phyloP scores from a whole-genome alignment of 2,329 filamentous ascomycete species.

The Lecanicillium sp. region DNA sequence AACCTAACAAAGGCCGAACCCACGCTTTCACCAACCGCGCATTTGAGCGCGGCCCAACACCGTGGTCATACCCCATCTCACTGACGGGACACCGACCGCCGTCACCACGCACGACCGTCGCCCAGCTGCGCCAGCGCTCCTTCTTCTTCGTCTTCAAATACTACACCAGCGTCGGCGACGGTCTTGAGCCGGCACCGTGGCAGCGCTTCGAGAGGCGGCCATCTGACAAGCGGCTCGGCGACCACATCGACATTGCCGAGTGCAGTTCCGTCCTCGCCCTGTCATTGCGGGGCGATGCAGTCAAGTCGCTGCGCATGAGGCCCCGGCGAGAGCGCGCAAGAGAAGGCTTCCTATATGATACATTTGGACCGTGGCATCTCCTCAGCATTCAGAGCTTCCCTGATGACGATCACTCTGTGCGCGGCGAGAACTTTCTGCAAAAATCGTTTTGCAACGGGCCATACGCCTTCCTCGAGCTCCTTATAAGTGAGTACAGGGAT shows the following conservation, averaged over 20 bases:
- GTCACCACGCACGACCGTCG: constrained; percentile 23
- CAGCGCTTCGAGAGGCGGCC: constrained; percentile 46
- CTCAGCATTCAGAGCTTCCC: constrained; percentile 51
- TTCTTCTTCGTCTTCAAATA: constrained; percentile 61
- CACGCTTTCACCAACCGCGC: constrained; percentile 42
- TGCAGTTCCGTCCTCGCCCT: constrained; percentile 54
- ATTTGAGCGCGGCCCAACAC: constrained; percentile 24
- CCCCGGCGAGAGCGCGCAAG: constrained; percentile 38
- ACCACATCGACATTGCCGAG: constrained; percentile 52
- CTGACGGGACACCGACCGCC: neutral
- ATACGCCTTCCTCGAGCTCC: constrained; percentile 51
- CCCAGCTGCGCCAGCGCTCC: constrained; percentile 41
- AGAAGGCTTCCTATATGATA: constrained; percentile 47
- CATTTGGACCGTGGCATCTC: constrained; percentile 54
- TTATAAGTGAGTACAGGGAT: constrained; percentile 53
- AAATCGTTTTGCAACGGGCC: constrained; percentile 53
- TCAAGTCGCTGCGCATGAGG: constrained; percentile 40
- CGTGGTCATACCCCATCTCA: constrained; percentile 6
- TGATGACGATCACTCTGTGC: constrained; percentile 48
- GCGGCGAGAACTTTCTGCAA: constrained; percentile 43
- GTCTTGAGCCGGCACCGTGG: constrained; percentile 50
- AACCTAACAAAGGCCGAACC: constrained; percentile 32
- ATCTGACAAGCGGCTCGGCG: constrained; percentile 25
- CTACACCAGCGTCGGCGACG: constrained; percentile 51
- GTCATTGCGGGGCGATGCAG: constrained; percentile 43